These are phyloP conservation scores for Candolleomyces eurysporus DNA, from an alignment of 768 basidiomycete genomes.

Conservation along the genomic window DNA sequence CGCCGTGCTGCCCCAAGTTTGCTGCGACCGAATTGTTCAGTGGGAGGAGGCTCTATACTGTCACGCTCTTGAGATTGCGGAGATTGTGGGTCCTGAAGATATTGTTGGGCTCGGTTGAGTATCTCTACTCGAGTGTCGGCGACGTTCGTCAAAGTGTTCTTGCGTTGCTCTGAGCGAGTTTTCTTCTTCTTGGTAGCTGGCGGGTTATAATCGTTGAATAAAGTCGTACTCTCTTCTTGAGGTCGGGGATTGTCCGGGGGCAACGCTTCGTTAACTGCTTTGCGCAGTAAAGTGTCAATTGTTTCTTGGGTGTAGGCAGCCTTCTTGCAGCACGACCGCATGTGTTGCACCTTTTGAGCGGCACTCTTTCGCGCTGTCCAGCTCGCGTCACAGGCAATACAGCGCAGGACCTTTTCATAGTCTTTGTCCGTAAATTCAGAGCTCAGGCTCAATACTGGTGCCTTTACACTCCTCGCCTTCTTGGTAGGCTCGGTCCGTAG, in stretches of 20 bases:
- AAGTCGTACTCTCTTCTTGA: slow-evolving; percentile 32
- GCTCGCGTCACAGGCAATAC: slow-evolving; percentile 58
- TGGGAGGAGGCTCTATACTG: background rate
- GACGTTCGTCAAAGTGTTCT: slow-evolving; percentile 45
- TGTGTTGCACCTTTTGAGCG: slow-evolving; percentile 63
- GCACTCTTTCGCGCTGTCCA: slow-evolving; percentile 74
- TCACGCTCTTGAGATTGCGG: background rate
- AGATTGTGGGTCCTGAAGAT: slow-evolving; percentile 19
- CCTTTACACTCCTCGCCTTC: slow-evolving; percentile 11
- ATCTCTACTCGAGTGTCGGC: slow-evolving; percentile 45
- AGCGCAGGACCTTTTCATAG: slow-evolving; percentile 48
- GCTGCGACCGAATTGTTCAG: slow-evolving; percentile 4
- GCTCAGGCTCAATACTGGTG: slow-evolving; percentile 8
- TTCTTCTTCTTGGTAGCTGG: slow-evolving; percentile 46
- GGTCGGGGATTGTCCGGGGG: slow-evolving; percentile 13
- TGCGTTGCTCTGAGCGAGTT: slow-evolving; percentile 31
- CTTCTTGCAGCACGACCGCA: slow-evolving; percentile 68
- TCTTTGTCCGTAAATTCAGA: slow-evolving; percentile 45
- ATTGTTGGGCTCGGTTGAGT: slow-evolving; percentile 32
- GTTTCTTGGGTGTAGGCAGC: slow-evolving; percentile 52
- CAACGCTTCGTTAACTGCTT: slow-evolving; percentile 37
- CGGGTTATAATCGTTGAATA: slow-evolving; percentile 4
- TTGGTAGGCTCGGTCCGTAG: background rate
- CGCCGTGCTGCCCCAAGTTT: background rate
- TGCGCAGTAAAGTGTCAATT: slow-evolving; percentile 47